A percentile compares a stretch with the other conserved stretches of the same genome.
Evolutionary conservation across 208 protist species (phyloP).

Genomic region (Leptomonas pyrrhocoris): DNA sequence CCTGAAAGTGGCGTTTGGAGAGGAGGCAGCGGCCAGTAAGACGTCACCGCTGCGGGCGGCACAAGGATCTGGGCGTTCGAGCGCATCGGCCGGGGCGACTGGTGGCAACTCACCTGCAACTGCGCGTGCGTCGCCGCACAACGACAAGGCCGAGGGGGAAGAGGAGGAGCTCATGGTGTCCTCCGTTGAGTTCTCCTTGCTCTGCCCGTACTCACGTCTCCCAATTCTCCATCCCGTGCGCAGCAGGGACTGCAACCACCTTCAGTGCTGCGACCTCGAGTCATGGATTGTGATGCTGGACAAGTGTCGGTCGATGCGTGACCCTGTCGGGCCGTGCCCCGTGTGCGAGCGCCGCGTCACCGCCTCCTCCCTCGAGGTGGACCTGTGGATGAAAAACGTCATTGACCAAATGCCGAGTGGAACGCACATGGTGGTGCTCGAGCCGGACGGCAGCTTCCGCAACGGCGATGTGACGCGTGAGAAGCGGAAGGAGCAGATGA

Average conservation of each 20-base stretch:
- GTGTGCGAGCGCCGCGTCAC: slow-evolving; percentile 82
- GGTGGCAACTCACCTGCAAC: not conserved
- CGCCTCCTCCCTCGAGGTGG: slow-evolving; percentile 81
- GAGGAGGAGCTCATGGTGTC: slow-evolving; percentile 74
- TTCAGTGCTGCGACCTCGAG: slow-evolving; percentile 92
- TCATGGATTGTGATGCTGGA: slow-evolving; percentile 86
- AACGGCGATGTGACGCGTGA: slow-evolving; percentile 75
- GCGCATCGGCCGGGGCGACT: not conserved
- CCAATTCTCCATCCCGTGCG: slow-evolving; percentile 71
- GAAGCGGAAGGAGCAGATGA: slow-evolving; percentile 58
- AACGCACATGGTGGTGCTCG: slow-evolving; percentile 80
- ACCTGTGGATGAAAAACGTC: slow-evolving; percentile 82
- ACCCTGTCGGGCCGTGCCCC: slow-evolving; percentile 82
- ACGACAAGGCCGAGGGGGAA: slow-evolving; percentile 22
- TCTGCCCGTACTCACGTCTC: slow-evolving; percentile 85
- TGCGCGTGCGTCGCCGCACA: not conserved
- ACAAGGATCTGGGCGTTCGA: not conserved
- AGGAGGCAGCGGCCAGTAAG: slow-evolving; percentile 23
- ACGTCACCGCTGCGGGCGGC: slow-evolving; percentile 9
- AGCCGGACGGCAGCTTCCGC: slow-evolving; percentile 73
- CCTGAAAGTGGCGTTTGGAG: slow-evolving; percentile 70
- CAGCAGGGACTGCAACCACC: slow-evolving; percentile 76
- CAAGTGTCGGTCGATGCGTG: slow-evolving; percentile 81
- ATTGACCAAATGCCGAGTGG: slow-evolving; percentile 72
- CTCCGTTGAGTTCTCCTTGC: slow-evolving; percentile 85